A percentile compares a stretch with the other conserved stretches of the same genome.
phyloP scores from a whole-genome alignment of 495 filamentous ascomycete species.

The Penicillium crystallinum region DNA sequence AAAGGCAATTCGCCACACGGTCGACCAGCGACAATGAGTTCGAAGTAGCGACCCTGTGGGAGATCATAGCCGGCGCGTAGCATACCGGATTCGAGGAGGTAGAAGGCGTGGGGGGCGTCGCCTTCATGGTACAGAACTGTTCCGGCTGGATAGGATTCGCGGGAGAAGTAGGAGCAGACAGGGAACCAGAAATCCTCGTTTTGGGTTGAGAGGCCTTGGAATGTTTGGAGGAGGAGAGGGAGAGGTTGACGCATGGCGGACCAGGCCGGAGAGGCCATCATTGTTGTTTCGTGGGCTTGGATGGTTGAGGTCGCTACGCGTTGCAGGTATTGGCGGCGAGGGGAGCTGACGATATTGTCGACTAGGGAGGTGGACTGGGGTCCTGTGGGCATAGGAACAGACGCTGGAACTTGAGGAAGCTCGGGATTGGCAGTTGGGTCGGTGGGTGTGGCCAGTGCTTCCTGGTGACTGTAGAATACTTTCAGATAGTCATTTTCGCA shows the following conservation, averaged over 20 bases:
- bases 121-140: constrained; percentile 71
- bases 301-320: constrained; percentile 71
- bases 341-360: constrained; percentile 64
- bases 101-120: constrained; percentile 71
- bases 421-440: constrained; percentile 7
- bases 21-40: constrained; percentile 89
- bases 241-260: constrained; percentile 81
- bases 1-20: constrained; percentile 96
- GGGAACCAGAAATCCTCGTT: constrained; percentile 95
- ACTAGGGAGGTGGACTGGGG: constrained; percentile 10
- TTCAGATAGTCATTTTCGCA: constrained; percentile 95
- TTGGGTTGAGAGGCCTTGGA: constrained; percentile 69
- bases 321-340: constrained; percentile 70
- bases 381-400: constrained; percentile 17
- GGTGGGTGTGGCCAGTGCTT: constrained; percentile 27
- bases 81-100: constrained; percentile 85
- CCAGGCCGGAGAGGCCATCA: constrained; percentile 55
- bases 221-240: constrained; percentile 85
- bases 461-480: constrained; percentile 62
- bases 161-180: constrained; percentile 64
- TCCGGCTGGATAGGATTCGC: constrained; percentile 59
- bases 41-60: constrained; percentile 81
- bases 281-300: constrained; percentile 52
- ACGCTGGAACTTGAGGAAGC: constrained; percentile 50
- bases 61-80: constrained; percentile 83